Conservation (phyloP, 306 rosid genomes). For the Lotus japonicus region DNA sequence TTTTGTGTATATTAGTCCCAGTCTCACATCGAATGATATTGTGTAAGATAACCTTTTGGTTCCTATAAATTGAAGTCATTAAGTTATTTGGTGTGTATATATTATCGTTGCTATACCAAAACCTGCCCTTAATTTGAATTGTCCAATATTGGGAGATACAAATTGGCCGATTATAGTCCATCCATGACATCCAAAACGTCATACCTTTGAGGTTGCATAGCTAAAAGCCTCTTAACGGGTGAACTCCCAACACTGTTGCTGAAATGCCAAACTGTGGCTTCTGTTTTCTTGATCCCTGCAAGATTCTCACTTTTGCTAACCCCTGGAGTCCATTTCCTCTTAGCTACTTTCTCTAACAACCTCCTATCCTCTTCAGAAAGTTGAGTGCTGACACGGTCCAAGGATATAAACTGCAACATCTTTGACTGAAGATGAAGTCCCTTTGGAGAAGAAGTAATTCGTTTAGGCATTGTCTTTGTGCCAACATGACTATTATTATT, state of each 20-base stretch:
- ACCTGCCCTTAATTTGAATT: too few species aligned
- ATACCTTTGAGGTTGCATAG: constrained; percentile 1
- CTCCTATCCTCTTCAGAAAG: constrained; percentile 42
- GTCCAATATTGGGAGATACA: too few species aligned
- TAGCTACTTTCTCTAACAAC: constrained; percentile 48
- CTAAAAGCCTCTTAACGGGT: constrained; percentile 22
- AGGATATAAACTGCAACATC: constrained; percentile 34
- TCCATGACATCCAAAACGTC: constrained; percentile 49
- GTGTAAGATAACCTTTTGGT: too few species aligned
- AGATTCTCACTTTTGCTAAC: constrained; percentile 60
- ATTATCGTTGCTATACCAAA: too few species aligned
- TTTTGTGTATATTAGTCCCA: too few species aligned
- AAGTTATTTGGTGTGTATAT: too few species aligned
- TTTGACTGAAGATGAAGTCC: constrained; percentile 43
- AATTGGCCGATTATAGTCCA: constrained; percentile 20
- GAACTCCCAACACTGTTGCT: constrained; percentile 61
- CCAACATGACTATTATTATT: neutral
- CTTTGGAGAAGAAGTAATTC: constrained; percentile 31
- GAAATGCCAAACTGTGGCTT: constrained; percentile 21
- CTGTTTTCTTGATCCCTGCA: constrained; percentile 22
- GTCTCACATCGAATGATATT: too few species aligned
- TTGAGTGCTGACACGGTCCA: constrained; percentile 21
- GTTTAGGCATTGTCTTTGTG: constrained; percentile 30
- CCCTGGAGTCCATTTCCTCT: constrained; percentile 28
- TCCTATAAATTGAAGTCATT: too few species aligned